Evolutionary conservation across 2,329 filamentous ascomycete species (phyloP).

Genomic region (Bipolaris bicolor): DNA sequence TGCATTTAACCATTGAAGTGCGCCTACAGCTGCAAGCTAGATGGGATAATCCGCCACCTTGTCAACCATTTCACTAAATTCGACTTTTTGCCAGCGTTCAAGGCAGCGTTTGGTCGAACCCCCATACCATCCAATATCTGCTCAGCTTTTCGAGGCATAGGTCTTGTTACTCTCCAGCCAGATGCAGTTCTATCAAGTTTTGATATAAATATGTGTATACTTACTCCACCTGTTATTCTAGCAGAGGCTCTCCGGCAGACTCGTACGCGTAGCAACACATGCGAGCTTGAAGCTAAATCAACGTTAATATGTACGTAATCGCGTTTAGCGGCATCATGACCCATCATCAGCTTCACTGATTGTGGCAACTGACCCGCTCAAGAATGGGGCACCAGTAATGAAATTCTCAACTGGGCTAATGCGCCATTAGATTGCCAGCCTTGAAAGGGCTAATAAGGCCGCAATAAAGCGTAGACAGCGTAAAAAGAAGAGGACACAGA

Average conservation of each 20-base stretch:
- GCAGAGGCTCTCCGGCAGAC: constrained; percentile 5
- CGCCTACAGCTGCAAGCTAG: not conserved
- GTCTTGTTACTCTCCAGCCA: no score
- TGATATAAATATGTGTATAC: no score
- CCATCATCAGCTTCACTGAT: not conserved
- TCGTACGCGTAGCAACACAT: constrained; percentile 13
- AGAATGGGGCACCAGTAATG: no score
- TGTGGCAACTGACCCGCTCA: not conserved
- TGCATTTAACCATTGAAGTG: not conserved
- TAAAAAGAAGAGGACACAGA: not conserved
- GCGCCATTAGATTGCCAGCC: not conserved
- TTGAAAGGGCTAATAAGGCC: not conserved
- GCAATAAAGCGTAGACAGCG: not conserved
- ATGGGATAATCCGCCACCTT: not conserved
- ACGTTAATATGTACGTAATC: constrained; percentile 3
- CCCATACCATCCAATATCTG: constrained; percentile 36
- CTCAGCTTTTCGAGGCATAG: constrained; percentile 28
- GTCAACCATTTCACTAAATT: not conserved
- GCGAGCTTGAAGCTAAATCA: constrained; percentile 6
- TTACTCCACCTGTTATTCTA: not conserved
- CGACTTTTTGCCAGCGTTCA: not conserved
- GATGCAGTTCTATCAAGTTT: no score
- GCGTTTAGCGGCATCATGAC: not conserved
- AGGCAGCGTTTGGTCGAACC: constrained; percentile 24
- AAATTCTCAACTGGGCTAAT: no score